These are phyloP conservation scores for Chaetoceros muelleri DNA, from an alignment of 108 stramenopile genomes.

Conservation along the genomic window DNA sequence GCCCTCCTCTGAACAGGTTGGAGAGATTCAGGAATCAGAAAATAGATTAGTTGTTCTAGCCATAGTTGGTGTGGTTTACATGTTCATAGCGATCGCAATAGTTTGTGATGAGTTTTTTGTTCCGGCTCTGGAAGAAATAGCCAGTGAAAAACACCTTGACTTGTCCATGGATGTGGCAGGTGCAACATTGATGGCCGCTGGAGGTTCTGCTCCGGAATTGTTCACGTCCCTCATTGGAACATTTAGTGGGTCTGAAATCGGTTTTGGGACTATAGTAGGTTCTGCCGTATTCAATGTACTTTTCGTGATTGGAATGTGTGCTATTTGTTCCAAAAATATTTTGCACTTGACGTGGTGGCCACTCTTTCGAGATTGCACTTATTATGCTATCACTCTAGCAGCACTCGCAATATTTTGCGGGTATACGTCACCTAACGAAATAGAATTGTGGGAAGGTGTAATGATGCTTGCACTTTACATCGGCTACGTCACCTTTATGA, in stretches of 20 bases:
- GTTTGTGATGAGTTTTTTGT: conserved; percentile 60
- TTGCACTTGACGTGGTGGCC: conserved; percentile 77
- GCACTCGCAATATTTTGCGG: conserved; percentile 47
- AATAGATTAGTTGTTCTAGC: conserved; percentile 10
- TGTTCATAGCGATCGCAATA: conserved; percentile 48
- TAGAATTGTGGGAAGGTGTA: conserved; percentile 61
- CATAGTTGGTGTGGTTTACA: conserved; percentile 30
- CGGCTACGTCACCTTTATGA: conserved; percentile 70
- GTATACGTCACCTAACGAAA: conserved; percentile 23
- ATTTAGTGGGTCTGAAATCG: conserved; percentile 54
- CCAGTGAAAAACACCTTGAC: conserved; percentile 23
- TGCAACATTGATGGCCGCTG: conserved; percentile 72
- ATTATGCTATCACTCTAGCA: conserved; percentile 46
- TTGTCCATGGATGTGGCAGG: conserved; percentile 50
- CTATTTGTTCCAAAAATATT: conserved; percentile 51
- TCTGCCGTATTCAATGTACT: conserved; percentile 80
- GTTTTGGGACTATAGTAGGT: conserved; percentile 85
- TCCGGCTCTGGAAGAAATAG: conserved; percentile 42
- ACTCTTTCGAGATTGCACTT: conserved; percentile 61
- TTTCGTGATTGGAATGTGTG: conserved; percentile 74
- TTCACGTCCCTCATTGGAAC: conserved; percentile 72
- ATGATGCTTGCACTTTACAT: conserved; percentile 68
- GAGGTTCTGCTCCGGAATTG: conserved; percentile 74
- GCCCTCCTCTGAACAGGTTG: too few relatives aligned
- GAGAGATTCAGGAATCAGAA: too few relatives aligned